A percentile compares a stretch with the other conserved stretches of the same genome.
phyloP scores from a whole-genome alignment of 208 protist species.

The Trypanosoma conorhini region DNA sequence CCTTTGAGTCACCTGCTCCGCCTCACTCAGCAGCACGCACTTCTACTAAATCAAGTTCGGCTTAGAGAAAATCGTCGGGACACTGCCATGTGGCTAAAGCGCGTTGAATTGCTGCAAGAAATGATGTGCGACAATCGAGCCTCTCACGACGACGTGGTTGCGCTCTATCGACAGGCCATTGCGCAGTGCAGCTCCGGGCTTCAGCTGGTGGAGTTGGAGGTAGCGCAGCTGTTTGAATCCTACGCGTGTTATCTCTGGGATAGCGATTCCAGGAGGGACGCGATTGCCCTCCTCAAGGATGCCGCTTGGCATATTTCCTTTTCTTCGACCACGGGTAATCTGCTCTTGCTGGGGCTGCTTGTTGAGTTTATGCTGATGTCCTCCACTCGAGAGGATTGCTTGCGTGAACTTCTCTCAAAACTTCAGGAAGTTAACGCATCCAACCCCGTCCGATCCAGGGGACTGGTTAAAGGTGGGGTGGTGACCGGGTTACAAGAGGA shows the following conservation, averaged over 20 bases:
- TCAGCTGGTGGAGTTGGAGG: slow-evolving; percentile 44
- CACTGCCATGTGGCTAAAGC: slow-evolving; percentile 73
- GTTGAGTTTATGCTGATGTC: slow-evolving; percentile 51
- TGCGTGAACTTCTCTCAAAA: slow-evolving; percentile 21
- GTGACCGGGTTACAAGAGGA: slow-evolving; percentile 30
- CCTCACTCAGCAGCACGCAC: slow-evolving; percentile 48
- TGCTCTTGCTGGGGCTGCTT: slow-evolving; percentile 58
- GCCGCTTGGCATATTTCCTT: slow-evolving; percentile 70
- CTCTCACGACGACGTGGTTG: slow-evolving; percentile 36
- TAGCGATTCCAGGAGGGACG: slow-evolving; percentile 29
- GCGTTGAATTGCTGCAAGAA: slow-evolving; percentile 70
- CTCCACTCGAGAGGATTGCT: not conserved
- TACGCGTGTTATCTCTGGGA: slow-evolving; percentile 48
- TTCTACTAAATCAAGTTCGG: slow-evolving; percentile 72
- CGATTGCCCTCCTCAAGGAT: slow-evolving; percentile 44
- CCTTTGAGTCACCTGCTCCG: slow-evolving; percentile 39
- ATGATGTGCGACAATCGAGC: slow-evolving; percentile 32
- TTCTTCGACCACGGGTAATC: slow-evolving; percentile 48
- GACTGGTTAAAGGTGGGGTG: slow-evolving; percentile 23
- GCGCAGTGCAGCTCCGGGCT: slow-evolving; percentile 60
- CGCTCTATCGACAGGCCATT: slow-evolving; percentile 66
- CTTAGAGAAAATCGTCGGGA: slow-evolving; percentile 46
- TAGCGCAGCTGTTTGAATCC: slow-evolving; percentile 62
- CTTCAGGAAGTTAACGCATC: slow-evolving; percentile 3
- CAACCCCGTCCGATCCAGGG: slow-evolving; percentile 18